Evolutionary conservation across 306 rosid genomes (phyloP), one percentile per base, ranked within the genome.

Genomic region (Vachellia pachyceras): DNA sequence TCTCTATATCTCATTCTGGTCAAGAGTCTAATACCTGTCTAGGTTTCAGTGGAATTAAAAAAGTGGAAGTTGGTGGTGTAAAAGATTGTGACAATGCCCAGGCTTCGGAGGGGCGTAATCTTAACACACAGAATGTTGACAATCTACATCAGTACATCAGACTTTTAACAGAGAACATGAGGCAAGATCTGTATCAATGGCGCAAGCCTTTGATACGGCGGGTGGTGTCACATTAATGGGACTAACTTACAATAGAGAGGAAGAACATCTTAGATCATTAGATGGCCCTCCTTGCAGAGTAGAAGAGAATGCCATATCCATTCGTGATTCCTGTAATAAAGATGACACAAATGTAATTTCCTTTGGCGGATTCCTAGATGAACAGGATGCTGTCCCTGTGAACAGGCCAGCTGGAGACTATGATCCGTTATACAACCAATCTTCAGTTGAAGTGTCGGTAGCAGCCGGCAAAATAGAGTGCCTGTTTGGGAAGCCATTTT

Each of bases 291-390:
- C 46, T 80, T 79, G 86, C 49, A 84, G 82, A 70, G 85, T 69
- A 61, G 90, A 85, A 52, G 89, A 78, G 47, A 83, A 72, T 76
- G 71, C 75, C 44, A 60, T 84, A 52, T 83, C 98, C 55, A 41
- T 87, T 52, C 81, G 77, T 69, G 94, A 88, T 58, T 77, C 87
- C 76, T 90, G 55, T 63, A 40, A 82, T 79, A 89, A 86, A 84
- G 90, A 83, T 64, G 91, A 92, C 77, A 25, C 85, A 9, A 83
- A 73, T 80, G 65, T 90, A 80, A 80, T 90, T 68, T 81, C 94
- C 72, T 92, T 92, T 88, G 87, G 88, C 37, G 93, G 85, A 46
- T 91, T 92, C 85, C 87, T 90, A 10, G 92, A 87, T 77, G 93
- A 90, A 57, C 89, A 84, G 77, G 94, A 87, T 61, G 73, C 86